phyloP scores from a whole-genome alignment of 2,329 filamentous ascomycete genomes.

The Cordyceps farinosa region DNA sequence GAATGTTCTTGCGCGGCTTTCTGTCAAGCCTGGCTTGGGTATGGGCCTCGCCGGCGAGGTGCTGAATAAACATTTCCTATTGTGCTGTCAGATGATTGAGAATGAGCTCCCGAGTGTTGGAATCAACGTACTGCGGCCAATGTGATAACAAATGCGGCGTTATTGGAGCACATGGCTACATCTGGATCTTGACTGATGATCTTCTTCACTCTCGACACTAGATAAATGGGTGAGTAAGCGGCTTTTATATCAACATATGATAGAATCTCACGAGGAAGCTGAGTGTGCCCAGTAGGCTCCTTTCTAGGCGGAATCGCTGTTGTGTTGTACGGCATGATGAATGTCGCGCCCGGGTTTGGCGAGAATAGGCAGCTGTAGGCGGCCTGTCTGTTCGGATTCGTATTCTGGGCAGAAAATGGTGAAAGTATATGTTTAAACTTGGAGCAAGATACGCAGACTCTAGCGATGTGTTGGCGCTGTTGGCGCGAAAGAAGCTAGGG shows the following conservation, averaged over 20 bases:
- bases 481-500: neutral
- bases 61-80: conserved; percentile 94
- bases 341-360: neutral
- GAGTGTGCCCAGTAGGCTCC: conserved; percentile 79
- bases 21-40: conserved; percentile 86
- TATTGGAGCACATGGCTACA: conserved; percentile 81
- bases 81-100: conserved; percentile 11
- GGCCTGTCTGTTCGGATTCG: too few relatives aligned
- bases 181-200: conserved; percentile 88
- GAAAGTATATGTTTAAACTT: neutral
- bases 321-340: conserved; percentile 83
- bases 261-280: conserved; percentile 69
- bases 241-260: neutral
- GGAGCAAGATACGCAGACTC: neutral
- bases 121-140: conserved; percentile 67
- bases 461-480: neutral
- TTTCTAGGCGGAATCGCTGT: conserved; percentile 74
- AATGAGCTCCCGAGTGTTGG: neutral
- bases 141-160: conserved; percentile 90
- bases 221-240: conserved; percentile 13
- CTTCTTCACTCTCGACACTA: conserved; percentile 93
- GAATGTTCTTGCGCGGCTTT: conserved; percentile 89
- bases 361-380: neutral
- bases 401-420: neutral
- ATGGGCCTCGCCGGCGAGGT: conserved; percentile 79